Conservation (phyloP, 495 filamentous ascomycete species). For the Schizothecium vesticola region DNA sequence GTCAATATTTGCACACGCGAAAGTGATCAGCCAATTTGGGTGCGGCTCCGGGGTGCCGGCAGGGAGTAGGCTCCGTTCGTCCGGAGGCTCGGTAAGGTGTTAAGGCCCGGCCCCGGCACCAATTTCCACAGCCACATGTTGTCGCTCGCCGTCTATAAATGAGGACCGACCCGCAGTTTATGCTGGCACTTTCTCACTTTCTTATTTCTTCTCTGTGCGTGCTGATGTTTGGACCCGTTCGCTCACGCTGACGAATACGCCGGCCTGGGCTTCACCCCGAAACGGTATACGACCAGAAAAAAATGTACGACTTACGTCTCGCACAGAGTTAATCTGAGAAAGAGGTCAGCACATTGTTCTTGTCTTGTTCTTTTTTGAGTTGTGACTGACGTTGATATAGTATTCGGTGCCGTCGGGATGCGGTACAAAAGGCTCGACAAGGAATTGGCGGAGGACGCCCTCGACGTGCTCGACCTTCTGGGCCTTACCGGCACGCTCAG, state of each 20-base stretch:
- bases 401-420: constrained; percentile 91
- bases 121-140: constrained; percentile 5
- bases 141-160: constrained; percentile 9
- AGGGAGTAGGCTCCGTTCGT: constrained; percentile 45
- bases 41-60: not conserved
- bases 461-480: constrained; percentile 89
- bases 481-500: constrained; percentile 80
- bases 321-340: constrained; percentile 33
- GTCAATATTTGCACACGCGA: not conserved
- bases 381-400: constrained; percentile 72
- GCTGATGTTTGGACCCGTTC: not conserved
- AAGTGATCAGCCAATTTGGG: not conserved
- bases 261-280: not conserved
- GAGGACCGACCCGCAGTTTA: not conserved
- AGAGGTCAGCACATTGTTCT: constrained; percentile 45
- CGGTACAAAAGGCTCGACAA: constrained; percentile 97
- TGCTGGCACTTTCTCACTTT: not conserved
- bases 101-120: constrained; percentile 8
- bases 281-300: not conserved
- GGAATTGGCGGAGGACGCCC: constrained; percentile 85
- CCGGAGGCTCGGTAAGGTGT: constrained; percentile 33
- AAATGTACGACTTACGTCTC: constrained; percentile 30
- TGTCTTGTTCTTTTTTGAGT: constrained; percentile 76
- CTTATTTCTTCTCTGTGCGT: not conserved
- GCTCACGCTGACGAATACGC: constrained; percentile 6